phyloP scores from a whole-genome alignment of 768 basidiomycete species.

The Sarcomyxa edulis region DNA sequence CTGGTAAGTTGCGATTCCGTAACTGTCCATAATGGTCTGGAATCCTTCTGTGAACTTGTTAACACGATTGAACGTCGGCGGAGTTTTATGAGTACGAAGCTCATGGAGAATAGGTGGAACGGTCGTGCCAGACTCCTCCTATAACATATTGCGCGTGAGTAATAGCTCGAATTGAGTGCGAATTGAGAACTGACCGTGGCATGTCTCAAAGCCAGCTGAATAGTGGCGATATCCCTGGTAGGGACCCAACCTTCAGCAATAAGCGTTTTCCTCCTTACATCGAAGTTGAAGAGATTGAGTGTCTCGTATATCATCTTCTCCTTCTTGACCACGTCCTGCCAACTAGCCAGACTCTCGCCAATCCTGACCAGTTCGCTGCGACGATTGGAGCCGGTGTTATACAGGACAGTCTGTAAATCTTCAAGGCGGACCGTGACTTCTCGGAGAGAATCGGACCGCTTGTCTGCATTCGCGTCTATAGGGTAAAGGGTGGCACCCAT shows the following conservation, averaged over 20 bases:
- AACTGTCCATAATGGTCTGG: slow-evolving; percentile 97
- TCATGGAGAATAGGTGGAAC: slow-evolving; percentile 92
- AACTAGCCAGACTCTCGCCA: slow-evolving; percentile 79
- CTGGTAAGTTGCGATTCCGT: slow-evolving; percentile 91
- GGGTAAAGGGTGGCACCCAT: slow-evolving; percentile 98
- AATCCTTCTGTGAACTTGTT: slow-evolving; percentile 97
- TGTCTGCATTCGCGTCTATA: slow-evolving; percentile 92
- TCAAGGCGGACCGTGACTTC: slow-evolving; percentile 88
- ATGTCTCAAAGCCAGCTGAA: slow-evolving; percentile 82
- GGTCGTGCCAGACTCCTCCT: slow-evolving; percentile 89
- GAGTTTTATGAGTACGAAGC: slow-evolving; percentile 82
- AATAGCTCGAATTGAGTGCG: slow-evolving; percentile 21
- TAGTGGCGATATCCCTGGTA: slow-evolving; percentile 80
- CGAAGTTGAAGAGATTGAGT: slow-evolving; percentile 93
- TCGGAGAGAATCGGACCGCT: slow-evolving; percentile 82
- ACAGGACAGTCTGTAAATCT: slow-evolving; percentile 83
- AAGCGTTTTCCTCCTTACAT: slow-evolving; percentile 88
- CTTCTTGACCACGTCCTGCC: slow-evolving; percentile 92
- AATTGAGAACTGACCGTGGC: slow-evolving; percentile 59
- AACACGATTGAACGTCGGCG: slow-evolving; percentile 91
- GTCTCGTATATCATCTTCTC: slow-evolving; percentile 97
- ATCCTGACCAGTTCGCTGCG: slow-evolving; percentile 78
- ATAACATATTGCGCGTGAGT: slow-evolving; percentile 3
- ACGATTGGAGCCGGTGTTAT: slow-evolving; percentile 82
- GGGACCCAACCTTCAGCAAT: slow-evolving; percentile 99